Evolutionary conservation across 140 eudicot genomes (phyloP), one percentile per base, ranked within the genome.

Genomic region (Senecio squalidus): DNA sequence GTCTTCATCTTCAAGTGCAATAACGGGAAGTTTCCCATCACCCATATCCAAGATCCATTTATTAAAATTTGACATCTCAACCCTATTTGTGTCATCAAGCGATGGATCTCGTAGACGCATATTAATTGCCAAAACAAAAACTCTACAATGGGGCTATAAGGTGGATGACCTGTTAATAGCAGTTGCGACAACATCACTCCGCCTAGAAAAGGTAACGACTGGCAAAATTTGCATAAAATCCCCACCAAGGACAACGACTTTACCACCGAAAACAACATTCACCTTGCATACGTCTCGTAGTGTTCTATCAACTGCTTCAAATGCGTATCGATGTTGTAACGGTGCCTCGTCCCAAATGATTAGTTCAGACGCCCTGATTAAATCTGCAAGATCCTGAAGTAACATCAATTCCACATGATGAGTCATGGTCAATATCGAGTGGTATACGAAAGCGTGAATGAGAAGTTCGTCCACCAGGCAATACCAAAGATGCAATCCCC

Each of bases 341-440:
- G 66, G 47, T 2, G 71, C 66, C 20, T 63, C 60, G 36, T 62
- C 71, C 60, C 66, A 63, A 0, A 54, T 60, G 2, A 70, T 60
- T 1, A 70, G 40, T 0, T 4, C 6, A 9, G 68, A 3, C 3
- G 2, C 43, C 4, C 10, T 1, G 15, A 36, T 36, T 5, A 36
- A 36, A 11, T 15, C 2, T 36, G 43, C 43, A 2, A 36, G 43
- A 36, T 36, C 43, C n/a, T 36, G 43, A 10, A 0, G 3, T 1
- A 5, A 36, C 43, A 36, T 36, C 43, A 11, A 36, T 36, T 5
- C 43, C 43, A 36, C 43, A 36, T 9, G 14, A 36, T 11, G 43
- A 36, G 2, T 36, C 43, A 1, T 2, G 9, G 43, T 36, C 43
- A 36, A 36, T 3, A 0, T 36, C 43, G 4, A 36, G 0, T 9